A percentile compares a stretch with the other conserved stretches of the same genome.
These are phyloP conservation scores for Flueggea neowawraea DNA, from an alignment of 441 rosid genomes.

Conservation along the genomic window DNA sequence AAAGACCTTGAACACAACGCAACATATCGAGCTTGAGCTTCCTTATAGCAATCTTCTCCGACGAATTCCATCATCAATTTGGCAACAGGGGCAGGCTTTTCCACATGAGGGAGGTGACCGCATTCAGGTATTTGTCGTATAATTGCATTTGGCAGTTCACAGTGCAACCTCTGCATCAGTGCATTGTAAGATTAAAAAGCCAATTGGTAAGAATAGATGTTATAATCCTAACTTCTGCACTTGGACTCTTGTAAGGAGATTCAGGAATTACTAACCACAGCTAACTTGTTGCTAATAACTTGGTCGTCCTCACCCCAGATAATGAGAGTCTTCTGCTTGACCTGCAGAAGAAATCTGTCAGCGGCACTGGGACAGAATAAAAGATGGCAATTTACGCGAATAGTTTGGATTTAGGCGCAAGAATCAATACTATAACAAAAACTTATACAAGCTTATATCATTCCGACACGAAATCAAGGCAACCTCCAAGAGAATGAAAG, in stretches of 20 bases:
- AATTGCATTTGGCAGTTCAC: conserved; percentile 59
- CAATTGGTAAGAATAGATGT: too few species aligned
- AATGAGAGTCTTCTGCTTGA: conserved; percentile 65
- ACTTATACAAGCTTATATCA: background rate
- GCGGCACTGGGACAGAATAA: background rate
- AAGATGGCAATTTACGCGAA: background rate
- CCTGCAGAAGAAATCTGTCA: conserved; percentile 32
- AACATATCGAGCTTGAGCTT: conserved; percentile 16
- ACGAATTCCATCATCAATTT: conserved; percentile 57
- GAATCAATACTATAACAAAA: background rate
- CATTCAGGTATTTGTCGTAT: conserved; percentile 63
- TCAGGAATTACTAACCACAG: conserved; percentile 44
- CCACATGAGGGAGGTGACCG: conserved; percentile 89
- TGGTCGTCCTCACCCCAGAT: conserved; percentile 86
- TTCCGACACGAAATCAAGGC: background rate
- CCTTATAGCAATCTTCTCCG: conserved; percentile 32
- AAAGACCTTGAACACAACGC: conserved; percentile 17
- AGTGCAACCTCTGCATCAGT: conserved; percentile 55
- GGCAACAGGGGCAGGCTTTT: conserved; percentile 51
- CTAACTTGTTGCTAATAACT: conserved; percentile 67
- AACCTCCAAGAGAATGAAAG: background rate
- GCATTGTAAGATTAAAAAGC: background rate
- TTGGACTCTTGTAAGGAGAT: background rate
- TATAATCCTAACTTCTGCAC: background rate
- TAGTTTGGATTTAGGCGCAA: background rate